A percentile compares a stretch with the other conserved stretches of the same genome.
These are phyloP conservation scores for Fusarium lyarnte DNA, from an alignment of 2,329 filamentous ascomycete genomes.

Conservation along the genomic window DNA sequence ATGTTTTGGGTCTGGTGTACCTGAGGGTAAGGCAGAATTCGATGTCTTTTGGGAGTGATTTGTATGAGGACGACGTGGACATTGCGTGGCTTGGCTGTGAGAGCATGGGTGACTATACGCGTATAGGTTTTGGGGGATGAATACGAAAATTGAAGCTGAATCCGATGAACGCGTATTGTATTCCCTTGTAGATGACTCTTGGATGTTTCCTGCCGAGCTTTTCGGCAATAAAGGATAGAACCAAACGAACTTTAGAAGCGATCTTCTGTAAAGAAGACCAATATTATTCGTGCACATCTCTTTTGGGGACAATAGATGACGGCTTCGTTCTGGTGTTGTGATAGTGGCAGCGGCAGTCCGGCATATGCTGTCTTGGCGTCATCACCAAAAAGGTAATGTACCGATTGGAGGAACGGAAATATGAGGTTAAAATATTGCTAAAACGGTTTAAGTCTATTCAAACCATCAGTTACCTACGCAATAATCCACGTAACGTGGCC, in stretches of 20 bases:
- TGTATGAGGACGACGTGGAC: neutral
- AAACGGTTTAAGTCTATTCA: neutral
- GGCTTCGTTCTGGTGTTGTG: neutral
- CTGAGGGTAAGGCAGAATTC: conserved; percentile 1
- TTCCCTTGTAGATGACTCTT: neutral
- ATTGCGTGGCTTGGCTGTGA: neutral
- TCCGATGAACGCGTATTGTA: conserved; percentile 32
- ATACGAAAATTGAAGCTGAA: conserved; percentile 31
- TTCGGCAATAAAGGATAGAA: accelerated
- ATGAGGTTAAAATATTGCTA: neutral
- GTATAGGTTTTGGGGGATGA: conserved; percentile 1
- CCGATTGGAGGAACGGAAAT: neutral
- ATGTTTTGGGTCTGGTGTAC: neutral
- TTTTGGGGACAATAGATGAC: neutral
- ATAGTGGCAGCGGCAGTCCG: neutral
- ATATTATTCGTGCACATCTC: neutral
- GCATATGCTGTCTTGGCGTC: neutral
- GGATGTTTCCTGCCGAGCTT: neutral
- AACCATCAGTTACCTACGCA: neutral
- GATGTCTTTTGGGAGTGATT: neutral
- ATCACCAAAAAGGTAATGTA: neutral
- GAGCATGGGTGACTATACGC: conserved; percentile 22
- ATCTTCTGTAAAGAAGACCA: accelerated
- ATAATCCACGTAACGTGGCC: neutral
- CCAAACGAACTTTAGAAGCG: accelerated